phyloP scores from a whole-genome alignment of 345 rosid species.

The Kernera saxatilis region DNA sequence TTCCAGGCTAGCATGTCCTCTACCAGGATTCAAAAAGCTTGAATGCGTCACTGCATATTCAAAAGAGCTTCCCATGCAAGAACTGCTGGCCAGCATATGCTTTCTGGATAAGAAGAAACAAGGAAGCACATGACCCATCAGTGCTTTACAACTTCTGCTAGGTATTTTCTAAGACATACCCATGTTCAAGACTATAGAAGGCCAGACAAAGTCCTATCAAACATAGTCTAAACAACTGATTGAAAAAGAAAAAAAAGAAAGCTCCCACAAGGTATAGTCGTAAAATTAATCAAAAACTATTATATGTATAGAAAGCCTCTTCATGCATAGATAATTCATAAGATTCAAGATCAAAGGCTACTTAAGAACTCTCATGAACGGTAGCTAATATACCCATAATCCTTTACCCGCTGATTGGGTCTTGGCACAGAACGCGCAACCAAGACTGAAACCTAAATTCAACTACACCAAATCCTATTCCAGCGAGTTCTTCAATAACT shows the following conservation, averaged over 20 bases:
- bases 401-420: background rate
- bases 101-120: slow-evolving; percentile 53
- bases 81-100: slow-evolving; percentile 44
- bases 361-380: background rate
- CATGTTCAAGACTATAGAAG: background rate
- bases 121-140: slow-evolving; percentile 31
- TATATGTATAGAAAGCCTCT: background rate
- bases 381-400: background rate
- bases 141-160: slow-evolving; percentile 18
- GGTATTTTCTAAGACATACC: background rate
- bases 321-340: background rate
- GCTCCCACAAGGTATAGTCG: background rate
- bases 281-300: background rate
- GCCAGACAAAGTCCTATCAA: background rate
- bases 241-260: background rate
- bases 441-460: background rate
- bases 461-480: background rate
- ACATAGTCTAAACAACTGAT: background rate
- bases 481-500: background rate
- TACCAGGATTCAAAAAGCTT: slow-evolving; percentile 36
- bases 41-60: slow-evolving; percentile 47
- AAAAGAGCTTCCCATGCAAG: slow-evolving; percentile 50
- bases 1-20: slow-evolving; percentile 44
- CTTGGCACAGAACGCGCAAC: slow-evolving; percentile 3
- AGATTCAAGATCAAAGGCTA: slow-evolving; percentile 10